Base-by-base conservation (phyloP, 2,329 filamentous ascomycete species). In the Monosporascus sp. region DNA sequence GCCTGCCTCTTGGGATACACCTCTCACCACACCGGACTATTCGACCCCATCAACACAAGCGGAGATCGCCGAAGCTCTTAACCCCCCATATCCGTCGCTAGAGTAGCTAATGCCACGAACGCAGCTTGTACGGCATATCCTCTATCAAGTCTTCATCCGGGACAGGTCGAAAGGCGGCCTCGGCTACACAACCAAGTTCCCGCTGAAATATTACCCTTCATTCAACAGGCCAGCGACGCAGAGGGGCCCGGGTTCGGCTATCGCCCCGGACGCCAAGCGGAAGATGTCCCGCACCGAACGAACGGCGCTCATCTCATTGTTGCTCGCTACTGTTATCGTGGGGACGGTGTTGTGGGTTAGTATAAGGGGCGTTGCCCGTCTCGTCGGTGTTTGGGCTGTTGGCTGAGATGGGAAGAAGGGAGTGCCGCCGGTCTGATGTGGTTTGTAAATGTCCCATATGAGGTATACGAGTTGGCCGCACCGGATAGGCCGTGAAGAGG, bases 151-250 rank as follows among this genome's bases (percentile, higher is more conserved):
- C 3, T 78, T 88, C 17, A 78, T 86, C n/a, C 76, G 86, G 53
- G 80, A 82, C 52, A 82, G 84, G 51, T 64, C 65, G n/a, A 55
- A 66, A 51, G 81, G 76, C 52, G 87, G 85, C 0, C 73, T 92
- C 7, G 82, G 86, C 0, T 74, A 78, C 47, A 78, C 85, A 61
- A 82, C 80, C 1, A 74, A 72, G 8, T 91, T 91, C 63, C 81
- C 86, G 20, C 87, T 91, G 70, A 87, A 90, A 64, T 88, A 87
- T 63, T 73, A 87, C 9, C 86, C 87, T 0, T 65, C 66, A 26
- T 63, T 72, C 18, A 69, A 68, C 22, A 69, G 64, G 57, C 65
- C 67, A 46, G 73, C 70, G 15, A 76, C 68, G 3, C 64, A 66
- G 47, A 60, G 63, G 50, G 59, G 58, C 8, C 38, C 44, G 3